Evolutionary conservation across 768 basidiomycete genomes (phyloP).

Genomic region (Pilatotrama ljubarskyi): DNA sequence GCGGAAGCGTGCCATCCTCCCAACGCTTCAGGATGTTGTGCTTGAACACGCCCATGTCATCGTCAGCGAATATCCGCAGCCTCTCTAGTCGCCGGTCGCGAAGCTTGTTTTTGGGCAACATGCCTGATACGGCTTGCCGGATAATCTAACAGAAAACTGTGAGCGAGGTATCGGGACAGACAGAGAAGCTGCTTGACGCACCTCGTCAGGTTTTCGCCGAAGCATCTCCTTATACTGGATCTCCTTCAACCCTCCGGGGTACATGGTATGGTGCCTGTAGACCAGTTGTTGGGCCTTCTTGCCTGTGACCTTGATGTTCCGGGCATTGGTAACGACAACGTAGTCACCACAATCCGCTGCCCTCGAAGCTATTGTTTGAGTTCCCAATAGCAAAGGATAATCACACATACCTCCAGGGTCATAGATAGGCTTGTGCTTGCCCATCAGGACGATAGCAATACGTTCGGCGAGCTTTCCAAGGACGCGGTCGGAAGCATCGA

Average conservation of each 20-base stretch:
- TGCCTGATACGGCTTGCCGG: conserved; percentile 92
- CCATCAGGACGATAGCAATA: conserved; percentile 96
- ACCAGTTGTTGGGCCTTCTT: conserved; percentile 84
- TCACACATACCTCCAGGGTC: conserved; percentile 76
- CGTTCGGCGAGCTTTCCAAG: conserved; percentile 93
- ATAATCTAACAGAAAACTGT: conserved; percentile 65
- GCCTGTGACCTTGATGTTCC: conserved; percentile 83
- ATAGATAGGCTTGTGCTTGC: conserved; percentile 98
- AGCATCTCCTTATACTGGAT: conserved; percentile 84
- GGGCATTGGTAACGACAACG: conserved; percentile 90
- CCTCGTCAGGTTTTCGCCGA: conserved; percentile 85
- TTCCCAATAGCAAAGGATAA: too few relatives aligned
- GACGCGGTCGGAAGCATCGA: conserved; percentile 87
- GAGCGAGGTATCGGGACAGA: not conserved
- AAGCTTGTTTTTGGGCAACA: conserved; percentile 98
- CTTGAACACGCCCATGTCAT: conserved; percentile 74
- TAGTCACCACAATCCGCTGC: conserved; percentile 97
- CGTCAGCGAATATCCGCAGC: conserved; percentile 82
- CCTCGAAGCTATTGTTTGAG: too few relatives aligned
- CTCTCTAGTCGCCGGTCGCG: conserved; percentile 86
- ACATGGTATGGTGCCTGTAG: conserved; percentile 91
- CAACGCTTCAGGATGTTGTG: conserved; percentile 79
- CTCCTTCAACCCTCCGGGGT: conserved; percentile 91
- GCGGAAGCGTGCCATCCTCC: conserved; percentile 70
- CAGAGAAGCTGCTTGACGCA: conserved; percentile 38